A percentile compares a stretch with the other conserved stretches of the same genome.
Conservation (phyloP, 106 monocot genomes). For the Dendrobium officinale region DNA sequence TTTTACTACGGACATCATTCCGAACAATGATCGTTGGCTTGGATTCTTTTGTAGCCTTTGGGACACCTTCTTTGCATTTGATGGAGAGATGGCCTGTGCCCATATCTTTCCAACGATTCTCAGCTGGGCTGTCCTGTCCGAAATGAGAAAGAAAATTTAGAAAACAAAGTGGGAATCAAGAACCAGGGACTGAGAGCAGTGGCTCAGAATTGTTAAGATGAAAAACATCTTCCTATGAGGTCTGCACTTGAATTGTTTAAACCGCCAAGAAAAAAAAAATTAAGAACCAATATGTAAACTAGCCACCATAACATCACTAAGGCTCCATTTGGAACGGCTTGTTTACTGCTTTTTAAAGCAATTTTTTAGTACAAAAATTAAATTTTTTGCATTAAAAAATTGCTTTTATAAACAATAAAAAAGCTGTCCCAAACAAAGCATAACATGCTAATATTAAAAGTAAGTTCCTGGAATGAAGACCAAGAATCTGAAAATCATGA, state of each 20-base stretch:
- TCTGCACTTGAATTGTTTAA: no score
- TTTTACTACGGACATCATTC: constrained; percentile 65
- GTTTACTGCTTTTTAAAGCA: no score
- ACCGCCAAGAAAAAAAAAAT: no score
- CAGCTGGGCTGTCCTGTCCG: constrained; percentile 62
- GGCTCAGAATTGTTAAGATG: no score
- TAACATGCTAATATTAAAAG: not conserved
- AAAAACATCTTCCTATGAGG: no score
- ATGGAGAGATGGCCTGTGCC: constrained; percentile 79
- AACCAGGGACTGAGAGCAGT: no score
- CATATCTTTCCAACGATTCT: constrained; percentile 92
- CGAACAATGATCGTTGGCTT: constrained; percentile 78
- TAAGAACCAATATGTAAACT: not conserved
- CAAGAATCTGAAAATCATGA: not conserved
- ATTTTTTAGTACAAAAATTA: no score
- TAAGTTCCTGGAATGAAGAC: not conserved
- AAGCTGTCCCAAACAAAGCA: no score
- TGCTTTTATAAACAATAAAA: no score
- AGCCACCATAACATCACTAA: not conserved
- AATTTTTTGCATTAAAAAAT: no score
- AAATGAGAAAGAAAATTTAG: not conserved
- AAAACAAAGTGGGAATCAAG: not conserved
- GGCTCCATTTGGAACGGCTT: no score
- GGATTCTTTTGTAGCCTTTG: constrained; percentile 76
- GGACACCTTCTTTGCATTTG: constrained; percentile 73